Conservation (phyloP, 345 rosid genomes). For the Alliaria petiolata region DNA sequence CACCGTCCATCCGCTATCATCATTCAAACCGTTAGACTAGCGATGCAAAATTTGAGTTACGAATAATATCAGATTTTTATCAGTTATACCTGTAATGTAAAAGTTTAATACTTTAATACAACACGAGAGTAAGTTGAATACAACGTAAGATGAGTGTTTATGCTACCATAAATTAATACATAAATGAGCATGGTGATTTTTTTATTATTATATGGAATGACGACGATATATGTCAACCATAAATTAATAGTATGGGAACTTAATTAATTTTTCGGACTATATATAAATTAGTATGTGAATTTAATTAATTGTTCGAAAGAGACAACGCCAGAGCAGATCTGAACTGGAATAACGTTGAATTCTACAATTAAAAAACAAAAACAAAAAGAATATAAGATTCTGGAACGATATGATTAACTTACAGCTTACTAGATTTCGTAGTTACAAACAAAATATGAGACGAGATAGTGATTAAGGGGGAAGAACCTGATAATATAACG, state of each 20-base stretch:
- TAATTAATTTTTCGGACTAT: too few relatives aligned
- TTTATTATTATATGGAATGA: too few relatives aligned
- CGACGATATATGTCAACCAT: too few relatives aligned
- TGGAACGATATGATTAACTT: constrained; percentile 1
- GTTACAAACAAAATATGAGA: constrained; percentile 1
- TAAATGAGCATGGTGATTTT: background rate
- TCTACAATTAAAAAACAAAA: background rate
- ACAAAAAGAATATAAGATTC: background rate
- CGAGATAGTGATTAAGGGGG: constrained; percentile 18
- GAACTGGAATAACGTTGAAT: constrained; percentile 10
- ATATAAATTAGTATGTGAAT: background rate
- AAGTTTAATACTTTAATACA: too few relatives aligned
- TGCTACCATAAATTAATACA: background rate
- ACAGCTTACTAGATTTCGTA: constrained; percentile 1
- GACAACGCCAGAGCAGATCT: constrained; percentile 1
- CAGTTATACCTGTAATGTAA: background rate
- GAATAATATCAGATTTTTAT: too few relatives aligned
- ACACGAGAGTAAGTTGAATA: too few relatives aligned
- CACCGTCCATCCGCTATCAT: too few relatives aligned
- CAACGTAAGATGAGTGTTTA: background rate
- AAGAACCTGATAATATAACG: constrained; percentile 25
- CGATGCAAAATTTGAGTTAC: too few relatives aligned
- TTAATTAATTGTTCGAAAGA: background rate
- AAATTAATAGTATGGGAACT: too few relatives aligned
- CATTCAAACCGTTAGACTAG: too few relatives aligned